Percentiles rank a stretch among this genome's conserved stretches.
phyloP scores from a whole-genome alignment of 257 asterid genomes.

The Vinca minor region DNA sequence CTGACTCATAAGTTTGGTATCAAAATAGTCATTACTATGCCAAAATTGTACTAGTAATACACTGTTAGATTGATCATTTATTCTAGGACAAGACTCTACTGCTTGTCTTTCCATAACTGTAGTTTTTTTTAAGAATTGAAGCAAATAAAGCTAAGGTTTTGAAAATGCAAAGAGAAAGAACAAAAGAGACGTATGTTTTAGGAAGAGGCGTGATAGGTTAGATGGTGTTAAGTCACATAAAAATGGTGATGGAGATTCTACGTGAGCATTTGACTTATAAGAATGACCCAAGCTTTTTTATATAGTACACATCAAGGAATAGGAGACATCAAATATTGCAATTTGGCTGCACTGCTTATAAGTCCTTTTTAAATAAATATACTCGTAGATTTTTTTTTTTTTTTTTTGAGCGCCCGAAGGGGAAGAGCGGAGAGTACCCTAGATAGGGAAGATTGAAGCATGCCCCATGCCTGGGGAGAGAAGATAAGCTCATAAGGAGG shows the following conservation, averaged over 20 bases:
- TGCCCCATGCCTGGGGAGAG: too few relatives aligned
- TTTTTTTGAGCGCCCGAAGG: too few relatives aligned
- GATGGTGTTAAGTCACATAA: not conserved
- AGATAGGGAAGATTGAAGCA: too few relatives aligned
- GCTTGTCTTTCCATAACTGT: not conserved
- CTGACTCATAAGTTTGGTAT: too few relatives aligned
- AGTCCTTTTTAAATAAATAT: too few relatives aligned
- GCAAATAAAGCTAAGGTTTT: conserved; percentile 1
- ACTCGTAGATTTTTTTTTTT: too few relatives aligned
- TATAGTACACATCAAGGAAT: not conserved
- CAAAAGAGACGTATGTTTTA: not conserved
- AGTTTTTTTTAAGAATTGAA: not conserved
- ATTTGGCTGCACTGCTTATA: too few relatives aligned
- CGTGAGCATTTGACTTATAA: not conserved
- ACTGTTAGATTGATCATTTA: not conserved
- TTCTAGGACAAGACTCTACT: not conserved
- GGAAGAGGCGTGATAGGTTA: not conserved
- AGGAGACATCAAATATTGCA: not conserved
- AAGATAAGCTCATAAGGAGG: too few relatives aligned
- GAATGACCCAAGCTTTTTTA: not conserved
- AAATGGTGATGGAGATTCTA: not conserved
- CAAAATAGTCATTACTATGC: too few relatives aligned
- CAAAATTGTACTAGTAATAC: too few relatives aligned
- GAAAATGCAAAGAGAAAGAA: not conserved
- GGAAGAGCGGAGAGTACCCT: too few relatives aligned